Evolutionary conservation across 2,329 filamentous ascomycete species (phyloP).

Genomic region (Arachnopeziza araneosa): DNA sequence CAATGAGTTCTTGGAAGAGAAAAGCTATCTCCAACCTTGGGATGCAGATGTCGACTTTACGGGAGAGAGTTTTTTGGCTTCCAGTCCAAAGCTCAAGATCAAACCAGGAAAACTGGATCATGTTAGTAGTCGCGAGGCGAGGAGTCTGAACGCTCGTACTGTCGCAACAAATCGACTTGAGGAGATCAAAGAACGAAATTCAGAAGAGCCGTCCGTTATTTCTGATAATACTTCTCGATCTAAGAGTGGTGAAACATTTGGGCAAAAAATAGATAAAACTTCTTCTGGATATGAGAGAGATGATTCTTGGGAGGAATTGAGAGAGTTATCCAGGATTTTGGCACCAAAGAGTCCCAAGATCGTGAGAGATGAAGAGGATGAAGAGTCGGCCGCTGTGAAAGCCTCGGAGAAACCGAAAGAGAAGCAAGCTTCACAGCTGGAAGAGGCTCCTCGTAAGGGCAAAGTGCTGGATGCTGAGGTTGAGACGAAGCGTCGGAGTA

Average conservation of each 20-base stretch:
- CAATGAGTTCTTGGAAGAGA: conserved; percentile 14
- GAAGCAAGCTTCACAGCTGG: background rate
- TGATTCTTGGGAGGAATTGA: background rate
- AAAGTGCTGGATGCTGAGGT: conserved; percentile 10
- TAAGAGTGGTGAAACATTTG: too few species aligned
- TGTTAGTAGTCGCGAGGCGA: too few species aligned
- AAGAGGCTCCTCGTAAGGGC: background rate
- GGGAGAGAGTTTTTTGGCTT: conserved; percentile 17
- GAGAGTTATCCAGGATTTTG: too few species aligned
- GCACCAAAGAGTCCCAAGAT: too few species aligned
- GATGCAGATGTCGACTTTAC: conserved; percentile 28
- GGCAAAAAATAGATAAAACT: background rate
- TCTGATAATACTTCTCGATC: too few species aligned
- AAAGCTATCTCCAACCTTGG: conserved; percentile 16
- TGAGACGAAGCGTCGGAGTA: conserved; percentile 14
- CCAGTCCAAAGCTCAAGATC: conserved; percentile 22
- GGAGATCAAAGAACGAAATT: conserved; percentile 21
- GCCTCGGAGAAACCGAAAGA: background rate
- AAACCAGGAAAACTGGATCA: background rate
- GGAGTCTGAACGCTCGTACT: conserved; percentile 11
- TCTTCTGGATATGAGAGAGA: background rate
- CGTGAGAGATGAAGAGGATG: conserved; percentile 14
- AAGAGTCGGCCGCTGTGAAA: background rate
- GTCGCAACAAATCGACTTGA: conserved; percentile 19
- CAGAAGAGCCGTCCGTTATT: conserved; percentile 11